These are phyloP conservation scores for Neurospora terricola DNA, from an alignment of 495 filamentous ascomycete genomes.

Conservation along the genomic window DNA sequence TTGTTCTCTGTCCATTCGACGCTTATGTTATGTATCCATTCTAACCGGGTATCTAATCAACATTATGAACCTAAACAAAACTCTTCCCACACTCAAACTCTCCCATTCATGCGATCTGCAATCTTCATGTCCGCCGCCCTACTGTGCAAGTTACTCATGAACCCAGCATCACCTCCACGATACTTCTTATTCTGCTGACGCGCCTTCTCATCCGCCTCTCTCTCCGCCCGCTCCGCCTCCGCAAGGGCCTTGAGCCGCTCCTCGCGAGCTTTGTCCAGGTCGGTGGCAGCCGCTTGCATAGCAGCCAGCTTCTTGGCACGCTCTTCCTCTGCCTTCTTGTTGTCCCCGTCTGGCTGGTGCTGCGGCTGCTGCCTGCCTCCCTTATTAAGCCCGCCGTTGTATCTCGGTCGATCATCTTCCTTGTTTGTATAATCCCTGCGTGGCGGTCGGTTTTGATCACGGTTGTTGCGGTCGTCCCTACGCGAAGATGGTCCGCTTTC, in stretches of 20 bases:
- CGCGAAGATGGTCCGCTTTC: not conserved
- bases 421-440: not conserved
- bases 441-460: conserved; percentile 1
- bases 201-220: conserved; percentile 52
- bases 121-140: conserved; percentile 49
- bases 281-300: conserved; percentile 79
- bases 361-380: conserved; percentile 2
- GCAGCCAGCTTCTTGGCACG: conserved; percentile 63
- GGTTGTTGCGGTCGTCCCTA: conserved; percentile 6
- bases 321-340: conserved; percentile 31
- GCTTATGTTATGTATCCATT: not conserved
- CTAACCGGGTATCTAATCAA: not conserved
- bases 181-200: conserved; percentile 47
- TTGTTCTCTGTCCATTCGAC: not conserved
- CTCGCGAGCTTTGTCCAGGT: conserved; percentile 65
- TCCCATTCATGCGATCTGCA: conserved; percentile 19
- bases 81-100: not conserved
- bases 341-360: conserved; percentile 4
- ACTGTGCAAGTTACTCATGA: conserved; percentile 48
- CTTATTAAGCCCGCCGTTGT: conserved; percentile 1
- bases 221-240: conserved; percentile 51
- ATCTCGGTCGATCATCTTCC: not conserved
- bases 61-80: not conserved
- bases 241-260: conserved; percentile 59
- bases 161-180: conserved; percentile 49